Conservation (phyloP, 164 flowering plant genomes). For the Magnolia changhungtana region DNA sequence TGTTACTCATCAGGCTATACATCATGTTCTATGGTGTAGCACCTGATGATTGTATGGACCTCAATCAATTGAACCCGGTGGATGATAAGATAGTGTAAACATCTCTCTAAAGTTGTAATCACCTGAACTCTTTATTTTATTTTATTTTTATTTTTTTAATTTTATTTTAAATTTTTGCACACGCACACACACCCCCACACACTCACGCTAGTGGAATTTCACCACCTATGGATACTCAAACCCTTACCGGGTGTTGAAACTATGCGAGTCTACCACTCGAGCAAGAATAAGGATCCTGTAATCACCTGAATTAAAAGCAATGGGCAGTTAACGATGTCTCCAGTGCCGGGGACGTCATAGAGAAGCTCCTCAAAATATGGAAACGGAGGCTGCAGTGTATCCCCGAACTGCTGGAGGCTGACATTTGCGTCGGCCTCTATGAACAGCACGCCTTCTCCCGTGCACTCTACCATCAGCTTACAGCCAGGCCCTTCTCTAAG, state of each 20-base stretch:
- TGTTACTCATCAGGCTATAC: too few relatives aligned
- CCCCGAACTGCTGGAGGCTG: constrained; percentile 28
- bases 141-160: too few relatives aligned
- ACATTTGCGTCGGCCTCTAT: constrained; percentile 28
- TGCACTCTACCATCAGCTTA: constrained; percentile 27
- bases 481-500: constrained; percentile 21
- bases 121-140: too few relatives aligned
- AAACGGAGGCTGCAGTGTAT: constrained; percentile 41
- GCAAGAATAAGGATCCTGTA: too few relatives aligned
- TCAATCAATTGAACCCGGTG: background rate
- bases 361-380: constrained; percentile 39
- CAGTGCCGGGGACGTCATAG: constrained; percentile 40
- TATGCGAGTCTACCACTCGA: too few relatives aligned
- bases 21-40: too few relatives aligned
- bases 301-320: constrained; percentile 19
- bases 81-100: background rate
- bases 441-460: constrained; percentile 27
- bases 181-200: too few relatives aligned
- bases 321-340: constrained; percentile 21
- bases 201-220: background rate
- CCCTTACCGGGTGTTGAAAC: too few relatives aligned
- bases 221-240: too few relatives aligned
- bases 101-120: background rate
- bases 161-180: too few relatives aligned
- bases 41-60: too few relatives aligned